A percentile compares a stretch with the other conserved stretches of the same genome.
Evolutionary conservation across 2,329 filamentous ascomycete genomes (phyloP).

Genomic region (Sordariomycetes sp.): DNA sequence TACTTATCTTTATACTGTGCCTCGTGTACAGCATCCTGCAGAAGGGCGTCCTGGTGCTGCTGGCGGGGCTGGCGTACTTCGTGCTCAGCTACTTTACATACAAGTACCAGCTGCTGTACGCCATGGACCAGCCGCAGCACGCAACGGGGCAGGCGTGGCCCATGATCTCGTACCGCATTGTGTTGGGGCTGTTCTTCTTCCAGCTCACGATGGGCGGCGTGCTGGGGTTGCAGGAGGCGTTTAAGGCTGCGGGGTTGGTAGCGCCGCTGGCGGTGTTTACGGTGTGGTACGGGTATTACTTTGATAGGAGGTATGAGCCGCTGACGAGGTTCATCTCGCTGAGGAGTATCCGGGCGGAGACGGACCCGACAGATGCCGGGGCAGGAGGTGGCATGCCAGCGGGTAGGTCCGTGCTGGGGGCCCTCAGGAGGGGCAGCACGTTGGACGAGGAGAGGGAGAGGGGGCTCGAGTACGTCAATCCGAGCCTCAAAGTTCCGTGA

Average conservation of each 20-base stretch:
- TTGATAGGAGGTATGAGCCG: constrained; percentile 68
- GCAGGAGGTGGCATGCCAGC: constrained; percentile 16
- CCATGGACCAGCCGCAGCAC: constrained; percentile 94
- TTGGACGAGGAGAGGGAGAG: constrained; percentile 61
- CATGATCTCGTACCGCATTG: constrained; percentile 87
- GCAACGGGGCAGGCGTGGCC: constrained; percentile 90
- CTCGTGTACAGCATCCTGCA: constrained; percentile 85
- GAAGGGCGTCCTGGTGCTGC: constrained; percentile 65
- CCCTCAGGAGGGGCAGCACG: constrained; percentile 44
- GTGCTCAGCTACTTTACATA: constrained; percentile 75
- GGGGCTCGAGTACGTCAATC: constrained; percentile 61
- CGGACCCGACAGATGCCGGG: constrained; percentile 23
- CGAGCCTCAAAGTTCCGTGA: constrained; percentile 56
- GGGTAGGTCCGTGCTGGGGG: constrained; percentile 19
- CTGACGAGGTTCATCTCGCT: constrained; percentile 88
- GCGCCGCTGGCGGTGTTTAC: constrained; percentile 67
- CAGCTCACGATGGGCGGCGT: constrained; percentile 85
- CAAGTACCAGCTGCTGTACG: constrained; percentile 95
- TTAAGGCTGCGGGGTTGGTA: constrained; percentile 59
- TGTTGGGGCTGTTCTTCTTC: constrained; percentile 77
- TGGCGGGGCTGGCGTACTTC: constrained; percentile 77
- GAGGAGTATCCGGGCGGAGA: constrained; percentile 58
- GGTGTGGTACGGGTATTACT: constrained; percentile 82
- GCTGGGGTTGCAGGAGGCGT: constrained; percentile 61
- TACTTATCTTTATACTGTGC: constrained; percentile 90